Evolutionary conservation across 768 basidiomycete genomes (phyloP), one percentile per base, ranked within the genome.

Genomic region (Phanerochaete carnosa): DNA sequence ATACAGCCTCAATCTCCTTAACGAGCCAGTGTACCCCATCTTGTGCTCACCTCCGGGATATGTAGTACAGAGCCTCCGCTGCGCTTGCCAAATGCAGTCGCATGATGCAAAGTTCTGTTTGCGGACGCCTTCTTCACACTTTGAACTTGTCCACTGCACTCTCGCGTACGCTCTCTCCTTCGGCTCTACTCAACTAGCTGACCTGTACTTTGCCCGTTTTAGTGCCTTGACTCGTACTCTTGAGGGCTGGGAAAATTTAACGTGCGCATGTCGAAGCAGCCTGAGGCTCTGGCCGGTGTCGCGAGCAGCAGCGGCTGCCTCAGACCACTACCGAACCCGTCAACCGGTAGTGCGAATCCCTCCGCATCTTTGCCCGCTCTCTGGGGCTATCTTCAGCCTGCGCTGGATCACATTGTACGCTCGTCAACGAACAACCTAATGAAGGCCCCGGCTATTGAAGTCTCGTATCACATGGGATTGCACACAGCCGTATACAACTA

Each of bases 401-500:
- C 89, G 26, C 75, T 91, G 39, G 85, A 90, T 68, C 88, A 91
- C 70, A 90, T 91, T 69, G 76, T 91, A 60, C 86, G 86, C 64
- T 83, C 83, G n/a, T 81, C 88, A 29, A 81, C 83, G 30, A 85
- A 87, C 68, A 77, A 80, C 63, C 64, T 76, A 54, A 73, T 76
- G 63, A 89, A 87, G 69, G 84, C 87, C 6, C 89, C 90, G 35
- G 76, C 86, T 13, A 84, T 91, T 65, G 89, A 90, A 64, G 80
- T 88, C 58, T 80, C 75, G 28, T 88, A 89, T 65, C 89, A 90
- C 68, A 84, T 88, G 70, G 88, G 88, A 60, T 86, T 91, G 43
- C 88, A 91, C 72, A 89, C 89, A 22, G 87, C 89, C n/a, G 85
- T 85, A 58, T 91, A 92, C 78, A 89, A 90, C 76, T 91, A 90